Evolutionary conservation across 2,329 filamentous ascomycete genomes (phyloP), one percentile per base, ranked within the genome.

Genomic region (Magnaporthiopsis incrustans): DNA sequence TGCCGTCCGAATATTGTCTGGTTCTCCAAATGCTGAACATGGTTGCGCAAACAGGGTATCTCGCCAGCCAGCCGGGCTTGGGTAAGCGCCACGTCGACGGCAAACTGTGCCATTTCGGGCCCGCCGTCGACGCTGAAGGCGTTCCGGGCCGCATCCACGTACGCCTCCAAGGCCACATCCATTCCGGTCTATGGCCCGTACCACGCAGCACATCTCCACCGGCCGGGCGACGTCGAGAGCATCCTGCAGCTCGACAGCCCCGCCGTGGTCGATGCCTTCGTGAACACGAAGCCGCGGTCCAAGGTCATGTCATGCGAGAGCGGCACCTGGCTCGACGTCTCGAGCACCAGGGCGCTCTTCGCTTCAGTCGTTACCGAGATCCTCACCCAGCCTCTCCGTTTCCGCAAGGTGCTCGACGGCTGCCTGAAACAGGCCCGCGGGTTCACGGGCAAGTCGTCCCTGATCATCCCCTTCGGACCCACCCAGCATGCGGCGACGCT

Each of bases 111-210:
- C 56, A 76, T 86, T 59, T 85, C 83, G 61, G 84, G 83, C 18
- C 81, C 82, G 57, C 84, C 84, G 26, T 68, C 74, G 2, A 81
- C 79, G 0, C 73, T 85, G 32, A 75, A 77, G 64, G 70, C 73
- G 5, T 72, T 86, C 10, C 32, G 59, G 30, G 63, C 57, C n/a
- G 30, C 59, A 18, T 33, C 59, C 25, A 26, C 27, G 32, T 75
- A 77, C 64, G 72, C 74, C 59, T 73, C 75, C 35, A 78, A 77
- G 67, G 75, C 77, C 18, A 78, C 77, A n/a, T 73, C 77, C 1
- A 78, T 85, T 63, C 81, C 83, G 0, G 78, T 86, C 32, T 81
- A 82, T 67, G 84, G 81, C 0, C 83, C 84, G 8, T 86, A 85
- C 68, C 84, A 86, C 69, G 81, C 84, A 53, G 67, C 78, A 3